These are phyloP conservation scores for Symmetrospora coprosmae DNA, from an alignment of 768 basidiomycete genomes.

Conservation along the genomic window DNA sequence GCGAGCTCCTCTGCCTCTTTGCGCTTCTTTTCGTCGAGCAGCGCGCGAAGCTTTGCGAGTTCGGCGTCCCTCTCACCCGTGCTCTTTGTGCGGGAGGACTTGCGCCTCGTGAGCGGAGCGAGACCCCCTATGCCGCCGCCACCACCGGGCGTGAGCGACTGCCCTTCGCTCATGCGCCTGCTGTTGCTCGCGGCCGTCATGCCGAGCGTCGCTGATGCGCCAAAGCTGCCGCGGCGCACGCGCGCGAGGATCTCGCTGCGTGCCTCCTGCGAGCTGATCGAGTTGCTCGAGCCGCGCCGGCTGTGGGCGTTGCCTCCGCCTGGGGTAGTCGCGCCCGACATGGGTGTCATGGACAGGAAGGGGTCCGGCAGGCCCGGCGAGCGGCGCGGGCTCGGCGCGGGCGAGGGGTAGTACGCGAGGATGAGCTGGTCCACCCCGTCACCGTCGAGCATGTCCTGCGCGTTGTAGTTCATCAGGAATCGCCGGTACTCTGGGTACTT, in stretches of 20 bases:
- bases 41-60: conserved; percentile 5
- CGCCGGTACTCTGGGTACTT: conserved; percentile 31
- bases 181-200: not conserved
- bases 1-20: conserved; percentile 26
- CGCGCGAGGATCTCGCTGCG: conserved; percentile 14
- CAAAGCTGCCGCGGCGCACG: conserved; percentile 5
- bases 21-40: conserved; percentile 2
- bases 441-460: conserved; percentile 30
- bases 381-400: conserved; percentile 22
- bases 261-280: conserved; percentile 19
- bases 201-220: not conserved
- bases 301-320: not conserved
- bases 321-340: conserved; percentile 15
- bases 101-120: not conserved
- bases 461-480: conserved; percentile 32
- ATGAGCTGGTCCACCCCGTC: conserved; percentile 27
- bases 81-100: conserved; percentile 10
- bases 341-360: conserved; percentile 25
- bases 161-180: conserved; percentile 20
- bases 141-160: not conserved
- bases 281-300: conserved; percentile 12
- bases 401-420: conserved; percentile 33
- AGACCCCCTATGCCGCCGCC: not conserved
- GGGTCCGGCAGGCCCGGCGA: conserved; percentile 20
- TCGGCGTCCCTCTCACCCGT: conserved; percentile 7